These are phyloP conservation scores for Coelastrella sp. DNA, from an alignment of 139 green algal species.

Conservation along the genomic window DNA sequence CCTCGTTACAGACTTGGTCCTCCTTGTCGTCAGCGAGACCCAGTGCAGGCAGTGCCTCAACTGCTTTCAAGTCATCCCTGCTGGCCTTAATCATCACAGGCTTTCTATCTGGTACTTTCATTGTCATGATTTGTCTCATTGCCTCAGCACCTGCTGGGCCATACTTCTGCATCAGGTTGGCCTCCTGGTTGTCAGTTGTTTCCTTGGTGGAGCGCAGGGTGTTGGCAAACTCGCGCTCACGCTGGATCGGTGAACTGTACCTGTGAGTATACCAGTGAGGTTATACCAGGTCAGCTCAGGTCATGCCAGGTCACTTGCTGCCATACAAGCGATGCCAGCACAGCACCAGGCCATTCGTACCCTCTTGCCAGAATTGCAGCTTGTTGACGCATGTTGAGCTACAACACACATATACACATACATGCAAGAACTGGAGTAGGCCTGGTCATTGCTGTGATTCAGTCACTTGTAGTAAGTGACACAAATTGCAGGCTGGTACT, in stretches of 20 bases:
- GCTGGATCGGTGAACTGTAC: background rate
- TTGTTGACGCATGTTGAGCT: no score
- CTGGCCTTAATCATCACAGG: background rate
- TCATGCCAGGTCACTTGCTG: no score
- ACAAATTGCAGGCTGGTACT: no score
- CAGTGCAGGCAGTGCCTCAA: background rate
- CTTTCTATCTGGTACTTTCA: slow-evolving; percentile 9
- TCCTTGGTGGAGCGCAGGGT: background rate
- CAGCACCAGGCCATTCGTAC: no score
- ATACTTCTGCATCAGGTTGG: slow-evolving; percentile 12
- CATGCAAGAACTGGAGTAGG: no score
- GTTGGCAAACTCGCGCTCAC: background rate
- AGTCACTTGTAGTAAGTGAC: no score
- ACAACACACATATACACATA: no score
- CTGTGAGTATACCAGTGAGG: background rate
- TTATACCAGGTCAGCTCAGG: background rate
- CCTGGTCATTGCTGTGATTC: no score
- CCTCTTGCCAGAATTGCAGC: no score
- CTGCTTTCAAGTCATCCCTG: background rate
- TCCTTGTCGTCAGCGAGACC: background rate
- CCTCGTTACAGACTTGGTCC: background rate
- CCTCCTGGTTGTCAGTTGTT: background rate
- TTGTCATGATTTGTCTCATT: background rate
- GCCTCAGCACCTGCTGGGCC: slow-evolving; percentile 18
- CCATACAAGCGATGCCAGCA: no score